Evolutionary conservation across 2,329 filamentous ascomycete genomes (phyloP).

Genomic region (Tricladium varicosporioides): DNA sequence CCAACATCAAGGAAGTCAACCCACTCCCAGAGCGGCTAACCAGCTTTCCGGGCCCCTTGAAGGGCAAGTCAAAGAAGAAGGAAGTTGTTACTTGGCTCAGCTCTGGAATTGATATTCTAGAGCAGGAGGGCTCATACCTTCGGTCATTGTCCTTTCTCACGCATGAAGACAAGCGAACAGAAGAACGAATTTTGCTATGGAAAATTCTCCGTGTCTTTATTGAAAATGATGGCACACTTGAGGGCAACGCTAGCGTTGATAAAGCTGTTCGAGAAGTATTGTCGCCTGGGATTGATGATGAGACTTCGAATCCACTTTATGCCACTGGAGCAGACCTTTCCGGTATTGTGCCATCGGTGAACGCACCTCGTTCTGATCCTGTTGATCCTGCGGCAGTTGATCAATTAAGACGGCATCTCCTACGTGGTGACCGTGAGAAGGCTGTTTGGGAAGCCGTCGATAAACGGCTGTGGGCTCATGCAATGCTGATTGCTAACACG

Average conservation of each 20-base stretch:
- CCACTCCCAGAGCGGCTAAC: slow-evolving; percentile 69
- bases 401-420: slow-evolving; percentile 68
- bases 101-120: slow-evolving; percentile 70
- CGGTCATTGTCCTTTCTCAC: slow-evolving; percentile 50
- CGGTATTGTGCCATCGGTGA: slow-evolving; percentile 37
- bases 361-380: slow-evolving; percentile 56
- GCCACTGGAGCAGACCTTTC: slow-evolving; percentile 39
- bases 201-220: slow-evolving; percentile 79
- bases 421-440: slow-evolving; percentile 81
- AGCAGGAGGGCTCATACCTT: slow-evolving; percentile 46
- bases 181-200: slow-evolving; percentile 84
- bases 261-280: slow-evolving; percentile 74
- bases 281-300: slow-evolving; percentile 51
- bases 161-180: slow-evolving; percentile 65
- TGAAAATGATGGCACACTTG: slow-evolving; percentile 80
- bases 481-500: slow-evolving; percentile 79
- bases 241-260: slow-evolving; percentile 69
- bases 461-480: slow-evolving; percentile 92
- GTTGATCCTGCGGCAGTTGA: slow-evolving; percentile 69
- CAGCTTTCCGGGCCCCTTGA: slow-evolving; percentile 87
- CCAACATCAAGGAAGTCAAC: slow-evolving; percentile 70
- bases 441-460: slow-evolving; percentile 94
- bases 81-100: slow-evolving; percentile 80
- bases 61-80: slow-evolving; percentile 92
- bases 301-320: slow-evolving; percentile 29